Conservation (phyloP, 805 yeast species). For the Priceomyces castillae region DNA sequence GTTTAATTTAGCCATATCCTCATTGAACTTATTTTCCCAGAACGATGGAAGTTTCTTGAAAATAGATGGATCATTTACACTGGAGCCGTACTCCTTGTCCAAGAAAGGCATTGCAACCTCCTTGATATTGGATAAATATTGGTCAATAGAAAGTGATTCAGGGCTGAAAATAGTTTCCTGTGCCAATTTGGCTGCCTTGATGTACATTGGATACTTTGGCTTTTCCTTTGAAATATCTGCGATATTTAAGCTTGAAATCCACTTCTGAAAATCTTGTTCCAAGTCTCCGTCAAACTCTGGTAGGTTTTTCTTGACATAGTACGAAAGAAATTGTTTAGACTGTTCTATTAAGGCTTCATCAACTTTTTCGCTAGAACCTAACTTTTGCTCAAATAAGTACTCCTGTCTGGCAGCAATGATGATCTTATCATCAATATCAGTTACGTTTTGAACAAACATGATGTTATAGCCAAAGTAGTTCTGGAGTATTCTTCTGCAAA, state of each 20-base stretch:
- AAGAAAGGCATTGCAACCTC: slow-evolving; percentile 73
- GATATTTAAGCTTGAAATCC: slow-evolving; percentile 52
- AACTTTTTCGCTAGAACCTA: slow-evolving; percentile 24
- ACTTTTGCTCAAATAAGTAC: slow-evolving; percentile 66
- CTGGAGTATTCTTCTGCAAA: slow-evolving; percentile 82
- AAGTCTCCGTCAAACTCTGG: slow-evolving; percentile 35
- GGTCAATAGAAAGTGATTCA: slow-evolving; percentile 23
- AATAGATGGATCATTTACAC: slow-evolving; percentile 79
- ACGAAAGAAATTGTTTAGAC: slow-evolving; percentile 43
- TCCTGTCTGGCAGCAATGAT: slow-evolving; percentile 92
- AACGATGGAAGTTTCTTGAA: slow-evolving; percentile 79
- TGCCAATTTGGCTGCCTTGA: slow-evolving; percentile 59
- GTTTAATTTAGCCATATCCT: slow-evolving; percentile 81
- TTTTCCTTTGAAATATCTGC: slow-evolving; percentile 49
- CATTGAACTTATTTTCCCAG: slow-evolving; percentile 85
- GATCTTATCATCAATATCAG: slow-evolving; percentile 98
- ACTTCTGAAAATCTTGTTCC: slow-evolving; percentile 42
- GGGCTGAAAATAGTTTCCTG: slow-evolving; percentile 38
- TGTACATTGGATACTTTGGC: slow-evolving; percentile 88
- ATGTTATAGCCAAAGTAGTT: slow-evolving; percentile 91
- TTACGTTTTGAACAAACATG: slow-evolving; percentile 89
- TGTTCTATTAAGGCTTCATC: slow-evolving; percentile 35
- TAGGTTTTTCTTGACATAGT: slow-evolving; percentile 55
- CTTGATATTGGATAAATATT: slow-evolving; percentile 53
- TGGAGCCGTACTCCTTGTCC: slow-evolving; percentile 69